Evolutionary conservation across 768 basidiomycete species (phyloP).

Genomic region (Saitozyma podzolica): DNA sequence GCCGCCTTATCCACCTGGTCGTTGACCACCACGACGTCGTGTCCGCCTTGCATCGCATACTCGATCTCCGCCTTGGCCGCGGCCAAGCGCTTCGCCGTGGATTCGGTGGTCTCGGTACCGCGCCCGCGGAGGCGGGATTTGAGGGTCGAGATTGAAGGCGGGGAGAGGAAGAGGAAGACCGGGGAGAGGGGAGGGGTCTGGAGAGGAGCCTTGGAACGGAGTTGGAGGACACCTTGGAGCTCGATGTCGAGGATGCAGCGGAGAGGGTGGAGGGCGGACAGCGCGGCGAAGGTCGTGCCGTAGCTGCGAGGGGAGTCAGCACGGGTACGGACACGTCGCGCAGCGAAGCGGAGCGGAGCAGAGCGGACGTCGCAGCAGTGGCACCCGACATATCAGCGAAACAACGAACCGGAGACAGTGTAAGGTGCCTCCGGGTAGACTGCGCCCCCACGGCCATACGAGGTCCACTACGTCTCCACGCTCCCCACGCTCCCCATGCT

Average conservation of each 20-base stretch:
- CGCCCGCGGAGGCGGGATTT: constrained; percentile 70
- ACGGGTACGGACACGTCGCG: background rate
- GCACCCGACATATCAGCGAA: no score
- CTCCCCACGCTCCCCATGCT: no score
- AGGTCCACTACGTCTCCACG: no score
- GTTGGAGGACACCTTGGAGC: constrained; percentile 91
- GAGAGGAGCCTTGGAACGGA: constrained; percentile 65
- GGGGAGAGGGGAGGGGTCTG: constrained; percentile 64
- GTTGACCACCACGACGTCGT: constrained; percentile 85
- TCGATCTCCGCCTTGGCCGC: constrained; percentile 77
- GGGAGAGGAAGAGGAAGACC: constrained; percentile 87
- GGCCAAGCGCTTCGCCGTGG: constrained; percentile 71
- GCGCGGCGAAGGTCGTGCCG: constrained; percentile 81
- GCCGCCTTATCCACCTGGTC: constrained; percentile 85
- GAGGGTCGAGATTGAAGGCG: constrained; percentile 73
- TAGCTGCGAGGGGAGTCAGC: constrained; percentile 56
- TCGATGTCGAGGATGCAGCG: constrained; percentile 96
- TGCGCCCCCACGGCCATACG: no score
- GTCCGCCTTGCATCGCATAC: constrained; percentile 70
- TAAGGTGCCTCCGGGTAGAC: no score
- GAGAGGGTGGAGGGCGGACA: constrained; percentile 69
- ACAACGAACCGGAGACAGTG: no score
- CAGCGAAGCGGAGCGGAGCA: background rate
- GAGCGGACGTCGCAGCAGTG: background rate
- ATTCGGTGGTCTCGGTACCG: constrained; percentile 77